Conservation (phyloP, 1,284 basidiomycete species). For the Ganoderma resinaceum region DNA sequence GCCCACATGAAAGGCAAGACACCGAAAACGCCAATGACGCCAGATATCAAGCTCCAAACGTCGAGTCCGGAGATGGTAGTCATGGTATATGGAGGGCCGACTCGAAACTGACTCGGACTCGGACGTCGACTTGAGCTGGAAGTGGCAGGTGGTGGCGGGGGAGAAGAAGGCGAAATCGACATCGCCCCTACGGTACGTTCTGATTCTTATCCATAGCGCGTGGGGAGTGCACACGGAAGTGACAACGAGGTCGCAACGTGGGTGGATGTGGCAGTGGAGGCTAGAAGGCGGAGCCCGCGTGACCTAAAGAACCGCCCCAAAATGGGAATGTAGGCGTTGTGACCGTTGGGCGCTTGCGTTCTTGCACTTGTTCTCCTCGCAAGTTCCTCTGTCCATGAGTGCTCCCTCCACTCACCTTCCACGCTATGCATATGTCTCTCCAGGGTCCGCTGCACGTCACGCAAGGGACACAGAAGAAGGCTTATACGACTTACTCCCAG, state of each 20-base stretch:
- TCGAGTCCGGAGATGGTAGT: background rate
- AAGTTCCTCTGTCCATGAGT: background rate
- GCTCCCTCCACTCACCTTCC: background rate
- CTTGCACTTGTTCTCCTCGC: background rate
- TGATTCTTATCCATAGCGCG: background rate
- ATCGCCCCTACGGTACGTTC: background rate
- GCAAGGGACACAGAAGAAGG: background rate
- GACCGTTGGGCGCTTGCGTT: background rate
- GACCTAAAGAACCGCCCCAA: background rate
- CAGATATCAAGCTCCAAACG: background rate
- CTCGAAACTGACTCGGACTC: too few relatives aligned
- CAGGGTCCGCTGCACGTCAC: background rate
- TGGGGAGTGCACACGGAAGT: background rate
- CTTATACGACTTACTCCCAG: background rate
- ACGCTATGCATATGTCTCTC: constrained; percentile 7
- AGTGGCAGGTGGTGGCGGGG: background rate
- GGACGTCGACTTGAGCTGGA: background rate
- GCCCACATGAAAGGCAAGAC: constrained; percentile 1
- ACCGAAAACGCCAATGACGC: background rate
- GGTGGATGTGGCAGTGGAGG: background rate
- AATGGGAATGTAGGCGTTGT: background rate
- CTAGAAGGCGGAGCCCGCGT: background rate
- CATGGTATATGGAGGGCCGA: too few relatives aligned
- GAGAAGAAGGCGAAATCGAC: background rate
- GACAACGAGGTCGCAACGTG: background rate